These are phyloP conservation scores for Pythium utonaiense DNA, from an alignment of 352 stramenopile genomes.

Conservation along the genomic window DNA sequence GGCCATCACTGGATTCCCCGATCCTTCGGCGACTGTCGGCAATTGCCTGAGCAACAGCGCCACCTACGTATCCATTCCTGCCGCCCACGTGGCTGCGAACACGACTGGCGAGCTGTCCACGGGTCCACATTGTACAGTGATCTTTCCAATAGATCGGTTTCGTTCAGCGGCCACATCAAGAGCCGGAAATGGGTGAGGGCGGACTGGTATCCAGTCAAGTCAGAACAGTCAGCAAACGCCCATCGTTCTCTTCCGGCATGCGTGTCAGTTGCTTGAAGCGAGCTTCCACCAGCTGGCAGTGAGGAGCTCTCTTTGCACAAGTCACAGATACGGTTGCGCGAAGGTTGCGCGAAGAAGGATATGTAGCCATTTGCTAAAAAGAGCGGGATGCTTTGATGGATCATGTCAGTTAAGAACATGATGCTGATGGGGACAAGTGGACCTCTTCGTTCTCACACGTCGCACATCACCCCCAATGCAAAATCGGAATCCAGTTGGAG, in stretches of 20 bases:
- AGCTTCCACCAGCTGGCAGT: neutral
- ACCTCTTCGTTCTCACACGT: neutral
- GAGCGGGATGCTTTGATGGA: neutral
- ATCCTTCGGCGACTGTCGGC: constrained; percentile 4
- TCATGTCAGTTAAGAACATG: neutral
- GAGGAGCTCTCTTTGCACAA: neutral
- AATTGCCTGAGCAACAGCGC: neutral
- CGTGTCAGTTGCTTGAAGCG: neutral
- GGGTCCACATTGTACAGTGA: neutral
- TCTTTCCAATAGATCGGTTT: constrained; percentile 11
- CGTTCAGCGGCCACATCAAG: neutral
- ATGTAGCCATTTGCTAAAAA: neutral
- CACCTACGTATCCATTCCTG: constrained; percentile 16
- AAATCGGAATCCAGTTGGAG: neutral
- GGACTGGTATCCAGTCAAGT: neutral
- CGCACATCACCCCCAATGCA: neutral
- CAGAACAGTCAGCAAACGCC: neutral
- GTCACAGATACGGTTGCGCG: neutral
- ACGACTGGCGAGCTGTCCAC: constrained; percentile 6
- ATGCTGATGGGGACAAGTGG: neutral
- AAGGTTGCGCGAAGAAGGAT: neutral
- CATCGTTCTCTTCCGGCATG: too few relatives aligned
- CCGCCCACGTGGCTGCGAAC: constrained; percentile 1
- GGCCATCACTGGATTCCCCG: constrained; percentile 17
- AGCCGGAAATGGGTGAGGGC: neutral